Conservation (phyloP, 257 asterid species). For the Penstemon newberryi region DNA sequence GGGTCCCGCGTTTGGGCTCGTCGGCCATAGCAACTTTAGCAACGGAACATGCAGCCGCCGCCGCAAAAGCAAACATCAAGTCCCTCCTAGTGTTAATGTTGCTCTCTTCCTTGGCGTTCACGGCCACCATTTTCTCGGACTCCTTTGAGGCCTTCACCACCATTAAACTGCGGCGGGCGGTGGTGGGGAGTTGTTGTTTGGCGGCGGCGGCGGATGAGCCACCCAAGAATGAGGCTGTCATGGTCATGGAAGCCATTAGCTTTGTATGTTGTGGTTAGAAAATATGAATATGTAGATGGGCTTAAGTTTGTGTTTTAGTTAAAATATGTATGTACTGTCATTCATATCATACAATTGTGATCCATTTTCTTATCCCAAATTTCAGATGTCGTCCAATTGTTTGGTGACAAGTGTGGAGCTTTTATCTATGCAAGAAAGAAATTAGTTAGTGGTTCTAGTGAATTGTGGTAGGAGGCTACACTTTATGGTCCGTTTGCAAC, state of each 20-base stretch:
- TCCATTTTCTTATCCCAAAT: conserved; percentile 39
- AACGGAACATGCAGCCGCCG: conserved; percentile 48
- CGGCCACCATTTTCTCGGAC: conserved; percentile 31
- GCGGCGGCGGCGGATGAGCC: conserved; percentile 36
- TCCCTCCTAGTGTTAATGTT: conserved; percentile 53
- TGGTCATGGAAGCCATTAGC: conserved; percentile 58
- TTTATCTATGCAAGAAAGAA: conserved; percentile 17
- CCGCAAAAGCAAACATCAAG: conserved; percentile 53
- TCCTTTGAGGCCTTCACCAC: conserved; percentile 48
- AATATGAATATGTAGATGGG: background rate
- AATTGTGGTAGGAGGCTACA: conserved; percentile 7
- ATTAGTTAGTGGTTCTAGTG: conserved; percentile 8
- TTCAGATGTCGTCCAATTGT: conserved; percentile 19
- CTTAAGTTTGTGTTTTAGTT: background rate
- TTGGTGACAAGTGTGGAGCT: conserved; percentile 20
- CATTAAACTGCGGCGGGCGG: conserved; percentile 37
- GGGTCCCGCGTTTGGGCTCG: conserved; percentile 52
- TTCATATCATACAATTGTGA: conserved; percentile 17
- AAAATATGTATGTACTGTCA: conserved; percentile 5
- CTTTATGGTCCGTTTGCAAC: background rate
- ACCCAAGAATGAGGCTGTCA: conserved; percentile 56
- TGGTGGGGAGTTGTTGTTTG: conserved; percentile 39
- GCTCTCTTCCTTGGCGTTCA: conserved; percentile 32
- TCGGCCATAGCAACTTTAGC: conserved; percentile 55
- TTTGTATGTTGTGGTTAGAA: too few species aligned